phyloP scores from a whole-genome alignment of 2,329 filamentous ascomycete species.

The Arthroderma sp. region DNA sequence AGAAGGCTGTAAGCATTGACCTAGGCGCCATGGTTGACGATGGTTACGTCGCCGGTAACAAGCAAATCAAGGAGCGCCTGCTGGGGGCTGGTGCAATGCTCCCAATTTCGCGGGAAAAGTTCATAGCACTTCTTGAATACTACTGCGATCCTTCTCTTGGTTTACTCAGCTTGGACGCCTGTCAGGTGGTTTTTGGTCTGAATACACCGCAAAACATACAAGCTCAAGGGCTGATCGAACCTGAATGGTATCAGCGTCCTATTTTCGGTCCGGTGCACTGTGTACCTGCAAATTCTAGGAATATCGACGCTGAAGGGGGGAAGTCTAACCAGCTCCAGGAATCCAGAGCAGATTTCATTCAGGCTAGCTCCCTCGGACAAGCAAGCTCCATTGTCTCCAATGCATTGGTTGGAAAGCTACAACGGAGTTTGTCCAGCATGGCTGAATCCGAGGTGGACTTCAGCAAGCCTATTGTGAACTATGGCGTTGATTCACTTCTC shows the following conservation, averaged over 20 bases:
- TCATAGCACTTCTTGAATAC: too few species aligned
- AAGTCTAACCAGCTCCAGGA: too few species aligned
- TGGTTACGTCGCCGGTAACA: slow-evolving; percentile 5
- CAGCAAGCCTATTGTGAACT: not conserved
- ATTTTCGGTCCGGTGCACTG: too few species aligned
- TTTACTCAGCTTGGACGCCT: slow-evolving; percentile 6
- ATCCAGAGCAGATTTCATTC: too few species aligned
- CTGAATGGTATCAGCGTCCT: slow-evolving; percentile 16
- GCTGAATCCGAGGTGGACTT: not conserved
- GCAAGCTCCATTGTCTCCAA: too few species aligned
- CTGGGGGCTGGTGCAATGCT: not conserved
- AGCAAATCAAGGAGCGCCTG: not conserved
- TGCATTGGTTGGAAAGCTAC: too few species aligned
- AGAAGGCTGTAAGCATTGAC: slow-evolving; percentile 1
- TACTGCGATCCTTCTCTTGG: too few species aligned
- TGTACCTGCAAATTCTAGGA: too few species aligned
- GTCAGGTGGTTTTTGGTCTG: slow-evolving; percentile 12
- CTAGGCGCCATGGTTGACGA: not conserved
- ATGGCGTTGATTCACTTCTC: not conserved
- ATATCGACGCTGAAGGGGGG: too few species aligned
- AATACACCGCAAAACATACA: slow-evolving; percentile 10
- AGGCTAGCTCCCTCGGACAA: too few species aligned
- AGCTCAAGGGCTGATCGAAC: slow-evolving; percentile 10
- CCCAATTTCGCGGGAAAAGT: too few species aligned
- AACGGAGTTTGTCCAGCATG: too few species aligned